Percentiles rank a stretch among this genome's conserved stretches.
Conservation (phyloP, 1,139 yeast species). For the Geotrichum histeridarum region DNA sequence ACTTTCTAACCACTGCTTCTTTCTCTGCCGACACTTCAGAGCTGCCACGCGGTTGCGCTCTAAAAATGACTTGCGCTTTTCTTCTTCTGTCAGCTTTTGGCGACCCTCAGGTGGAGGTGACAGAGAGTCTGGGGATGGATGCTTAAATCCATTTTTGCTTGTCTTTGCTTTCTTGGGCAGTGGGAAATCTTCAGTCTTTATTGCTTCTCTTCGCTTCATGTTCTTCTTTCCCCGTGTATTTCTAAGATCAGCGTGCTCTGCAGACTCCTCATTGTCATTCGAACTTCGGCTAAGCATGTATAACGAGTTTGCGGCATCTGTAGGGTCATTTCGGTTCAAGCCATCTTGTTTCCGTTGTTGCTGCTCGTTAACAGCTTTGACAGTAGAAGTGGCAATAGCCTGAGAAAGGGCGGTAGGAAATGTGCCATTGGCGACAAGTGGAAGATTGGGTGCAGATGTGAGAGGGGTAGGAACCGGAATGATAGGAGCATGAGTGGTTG, state of each 20-base stretch:
- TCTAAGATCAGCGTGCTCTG: not conserved
- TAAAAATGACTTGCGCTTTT: slow-evolving; percentile 72
- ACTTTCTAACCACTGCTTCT: slow-evolving; percentile 79
- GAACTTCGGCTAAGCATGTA: slow-evolving; percentile 18
- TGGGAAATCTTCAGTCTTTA: not conserved
- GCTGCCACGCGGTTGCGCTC: slow-evolving; percentile 96
- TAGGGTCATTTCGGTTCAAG: slow-evolving; percentile 6
- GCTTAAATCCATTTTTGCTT: not conserved
- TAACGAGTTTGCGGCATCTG: slow-evolving; percentile 19
- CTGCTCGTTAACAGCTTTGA: slow-evolving; percentile 7
- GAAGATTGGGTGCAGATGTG: not conserved
- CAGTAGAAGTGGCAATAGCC: slow-evolving; percentile 14
- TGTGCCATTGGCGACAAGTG: not conserved
- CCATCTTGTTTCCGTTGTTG: slow-evolving; percentile 3
- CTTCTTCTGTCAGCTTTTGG: slow-evolving; percentile 48
- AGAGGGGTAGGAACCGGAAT: slow-evolving; percentile 14
- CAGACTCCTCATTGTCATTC: slow-evolving; percentile 4
- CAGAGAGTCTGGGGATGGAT: not conserved
- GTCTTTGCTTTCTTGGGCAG: not conserved
- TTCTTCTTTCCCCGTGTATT: slow-evolving; percentile 1
- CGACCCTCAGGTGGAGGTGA: slow-evolving; percentile 22
- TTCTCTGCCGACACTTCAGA: slow-evolving; percentile 88
- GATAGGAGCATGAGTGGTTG: slow-evolving; percentile 13
- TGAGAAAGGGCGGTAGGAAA: not conserved
- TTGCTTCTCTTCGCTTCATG: not conserved